Evolutionary conservation across 441 rosid species (phyloP).

Genomic region (Aleurites moluccanus): DNA sequence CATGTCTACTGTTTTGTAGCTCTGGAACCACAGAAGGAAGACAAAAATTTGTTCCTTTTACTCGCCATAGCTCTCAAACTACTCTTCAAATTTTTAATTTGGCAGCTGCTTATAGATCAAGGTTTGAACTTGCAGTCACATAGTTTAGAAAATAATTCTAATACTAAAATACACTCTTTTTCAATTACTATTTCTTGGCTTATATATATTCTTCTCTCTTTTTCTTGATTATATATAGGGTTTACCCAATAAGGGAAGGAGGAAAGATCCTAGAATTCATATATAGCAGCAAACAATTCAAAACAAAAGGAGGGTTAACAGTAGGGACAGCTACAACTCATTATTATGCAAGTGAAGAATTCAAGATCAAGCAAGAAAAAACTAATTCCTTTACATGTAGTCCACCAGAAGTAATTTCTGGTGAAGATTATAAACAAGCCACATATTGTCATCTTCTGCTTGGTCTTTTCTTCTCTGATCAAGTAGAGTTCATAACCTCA

Average conservation of each 20-base stretch:
- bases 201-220: background rate
- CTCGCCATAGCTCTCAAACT: slow-evolving; percentile 65
- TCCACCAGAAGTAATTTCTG: slow-evolving; percentile 67
- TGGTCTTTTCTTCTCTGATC: slow-evolving; percentile 55
- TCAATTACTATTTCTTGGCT: background rate
- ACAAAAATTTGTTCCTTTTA: slow-evolving; percentile 78
- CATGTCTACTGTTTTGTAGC: slow-evolving; percentile 35
- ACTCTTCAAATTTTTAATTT: slow-evolving; percentile 73
- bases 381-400: slow-evolving; percentile 80
- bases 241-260: slow-evolving; percentile 71
- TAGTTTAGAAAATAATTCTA: too few species aligned
- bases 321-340: slow-evolving; percentile 91
- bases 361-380: slow-evolving; percentile 68
- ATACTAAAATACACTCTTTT: background rate
- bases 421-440: slow-evolving; percentile 71
- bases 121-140: slow-evolving; percentile 31
- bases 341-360: slow-evolving; percentile 75
- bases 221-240: slow-evolving; percentile 30
- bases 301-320: slow-evolving; percentile 67
- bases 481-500: slow-evolving; percentile 74
- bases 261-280: slow-evolving; percentile 83
- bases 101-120: slow-evolving; percentile 89
- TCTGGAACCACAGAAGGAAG: slow-evolving; percentile 96
- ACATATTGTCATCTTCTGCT: slow-evolving; percentile 87
- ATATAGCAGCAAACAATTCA: slow-evolving; percentile 71